Evolutionary conservation across 2,329 filamentous ascomycete genomes (phyloP).

Genomic region (Tricladium varicosporioides): DNA sequence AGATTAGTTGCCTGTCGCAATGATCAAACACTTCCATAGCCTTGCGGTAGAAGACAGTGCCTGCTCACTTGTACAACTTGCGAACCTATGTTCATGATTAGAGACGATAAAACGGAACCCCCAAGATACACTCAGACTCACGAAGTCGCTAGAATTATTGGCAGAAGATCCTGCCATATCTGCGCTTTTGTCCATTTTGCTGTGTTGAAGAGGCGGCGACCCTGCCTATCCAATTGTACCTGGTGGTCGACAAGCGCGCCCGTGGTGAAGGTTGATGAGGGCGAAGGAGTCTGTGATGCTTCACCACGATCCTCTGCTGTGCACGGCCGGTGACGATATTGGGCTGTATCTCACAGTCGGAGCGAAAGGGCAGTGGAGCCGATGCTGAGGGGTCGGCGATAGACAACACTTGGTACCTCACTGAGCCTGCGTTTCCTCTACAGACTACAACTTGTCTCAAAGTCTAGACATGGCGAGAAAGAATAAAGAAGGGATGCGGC

Average conservation of each 20-base stretch:
- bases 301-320: neutral
- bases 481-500: slow-evolving; percentile 10
- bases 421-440: neutral
- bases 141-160: slow-evolving; percentile 94
- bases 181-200: slow-evolving; percentile 34
- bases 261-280: neutral
- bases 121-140: slow-evolving; percentile 49
- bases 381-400: too few species aligned
- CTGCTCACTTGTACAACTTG: slow-evolving; percentile 90
- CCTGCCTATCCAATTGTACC: neutral
- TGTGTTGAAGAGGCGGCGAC: neutral
- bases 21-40: slow-evolving; percentile 30
- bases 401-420: too few species aligned
- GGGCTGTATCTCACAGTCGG: neutral
- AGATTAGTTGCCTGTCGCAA: slow-evolving; percentile 26
- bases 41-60: slow-evolving; percentile 19
- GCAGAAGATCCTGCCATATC: slow-evolving; percentile 38
- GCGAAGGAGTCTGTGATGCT: neutral
- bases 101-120: slow-evolving; percentile 2
- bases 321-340: neutral
- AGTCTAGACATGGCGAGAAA: slow-evolving; percentile 18
- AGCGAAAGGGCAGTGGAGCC: too few species aligned
- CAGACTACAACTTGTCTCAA: neutral
- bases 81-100: slow-evolving; percentile 65
- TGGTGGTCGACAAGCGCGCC: neutral